Conservation (phyloP, 345 rosid species). For the Eucalyptus erythrocorys region DNA sequence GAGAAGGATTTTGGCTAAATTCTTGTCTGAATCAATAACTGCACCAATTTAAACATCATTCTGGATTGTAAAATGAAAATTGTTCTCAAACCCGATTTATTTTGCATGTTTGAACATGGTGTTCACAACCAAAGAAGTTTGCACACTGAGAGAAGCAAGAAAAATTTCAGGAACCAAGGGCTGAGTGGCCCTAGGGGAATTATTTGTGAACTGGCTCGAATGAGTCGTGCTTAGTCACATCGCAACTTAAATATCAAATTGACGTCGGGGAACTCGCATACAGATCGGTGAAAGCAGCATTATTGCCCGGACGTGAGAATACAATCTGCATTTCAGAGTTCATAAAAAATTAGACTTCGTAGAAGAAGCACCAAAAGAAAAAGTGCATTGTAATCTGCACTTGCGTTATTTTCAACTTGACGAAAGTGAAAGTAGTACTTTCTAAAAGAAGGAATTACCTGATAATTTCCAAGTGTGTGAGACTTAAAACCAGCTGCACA, state of each 20-base stretch:
- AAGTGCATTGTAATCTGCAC: background rate
- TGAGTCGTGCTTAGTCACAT: background rate
- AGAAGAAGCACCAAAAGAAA: background rate
- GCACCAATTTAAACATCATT: background rate
- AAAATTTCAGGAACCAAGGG: background rate
- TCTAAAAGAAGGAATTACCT: conserved; percentile 10
- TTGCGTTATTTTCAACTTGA: background rate
- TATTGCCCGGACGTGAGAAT: conserved; percentile 68
- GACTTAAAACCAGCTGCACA: conserved; percentile 83
- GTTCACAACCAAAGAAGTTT: background rate
- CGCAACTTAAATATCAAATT: background rate
- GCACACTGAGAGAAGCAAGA: background rate
- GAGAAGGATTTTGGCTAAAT: background rate
- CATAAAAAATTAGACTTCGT: background rate
- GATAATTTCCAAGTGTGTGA: conserved; percentile 61
- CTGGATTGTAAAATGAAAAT: background rate
- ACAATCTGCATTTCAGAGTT: conserved; percentile 32
- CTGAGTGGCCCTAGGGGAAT: background rate
- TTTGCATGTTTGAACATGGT: background rate
- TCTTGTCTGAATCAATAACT: background rate
- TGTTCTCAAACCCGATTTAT: background rate
- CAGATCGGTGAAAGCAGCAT: conserved; percentile 30
- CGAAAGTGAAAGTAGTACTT: background rate
- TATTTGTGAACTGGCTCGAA: background rate
- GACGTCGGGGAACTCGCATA: conserved; percentile 37